These are phyloP conservation scores for Coemansia sp. DNA, from an alignment of 192 early-diverging fungal genomes.

Conservation along the genomic window DNA sequence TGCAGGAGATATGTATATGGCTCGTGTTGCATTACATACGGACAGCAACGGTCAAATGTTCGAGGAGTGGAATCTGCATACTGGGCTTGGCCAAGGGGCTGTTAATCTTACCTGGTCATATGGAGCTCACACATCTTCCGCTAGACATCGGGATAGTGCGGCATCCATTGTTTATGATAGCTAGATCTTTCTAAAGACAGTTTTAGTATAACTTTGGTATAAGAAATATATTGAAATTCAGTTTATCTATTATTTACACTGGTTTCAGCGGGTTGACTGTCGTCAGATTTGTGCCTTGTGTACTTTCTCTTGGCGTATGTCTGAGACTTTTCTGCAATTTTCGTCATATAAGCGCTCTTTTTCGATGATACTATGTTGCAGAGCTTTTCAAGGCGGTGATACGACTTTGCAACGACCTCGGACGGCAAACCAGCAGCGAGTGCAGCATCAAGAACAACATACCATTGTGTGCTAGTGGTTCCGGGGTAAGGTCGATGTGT, in stretches of 20 bases:
- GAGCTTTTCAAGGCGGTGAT: conserved; percentile 24
- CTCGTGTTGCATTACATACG: conserved; percentile 2
- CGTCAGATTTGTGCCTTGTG: background rate
- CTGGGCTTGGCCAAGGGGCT: conserved; percentile 6
- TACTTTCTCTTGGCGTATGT: background rate
- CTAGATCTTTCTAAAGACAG: background rate
- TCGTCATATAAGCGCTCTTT: background rate
- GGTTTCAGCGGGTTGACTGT: background rate
- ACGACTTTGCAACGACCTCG: conserved; percentile 40
- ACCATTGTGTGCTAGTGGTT: conserved; percentile 18
- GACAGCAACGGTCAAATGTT: conserved; percentile 3
- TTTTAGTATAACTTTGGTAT: too few species aligned
- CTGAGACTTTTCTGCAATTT: background rate
- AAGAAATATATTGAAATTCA: background rate
- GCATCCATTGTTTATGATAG: background rate
- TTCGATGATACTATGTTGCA: conserved; percentile 11
- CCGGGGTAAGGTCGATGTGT: background rate
- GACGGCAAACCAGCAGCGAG: conserved; percentile 30
- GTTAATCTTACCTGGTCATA: conserved; percentile 7
- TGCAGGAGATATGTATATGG: conserved; percentile 10
- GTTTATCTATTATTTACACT: background rate
- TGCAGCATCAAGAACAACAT: conserved; percentile 26
- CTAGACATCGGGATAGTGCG: conserved; percentile 1
- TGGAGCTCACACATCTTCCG: background rate
- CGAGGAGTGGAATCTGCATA: conserved; percentile 8